phyloP scores from a whole-genome alignment of 2,329 filamentous ascomycete genomes.

The Thielaviopsis euricoi region DNA sequence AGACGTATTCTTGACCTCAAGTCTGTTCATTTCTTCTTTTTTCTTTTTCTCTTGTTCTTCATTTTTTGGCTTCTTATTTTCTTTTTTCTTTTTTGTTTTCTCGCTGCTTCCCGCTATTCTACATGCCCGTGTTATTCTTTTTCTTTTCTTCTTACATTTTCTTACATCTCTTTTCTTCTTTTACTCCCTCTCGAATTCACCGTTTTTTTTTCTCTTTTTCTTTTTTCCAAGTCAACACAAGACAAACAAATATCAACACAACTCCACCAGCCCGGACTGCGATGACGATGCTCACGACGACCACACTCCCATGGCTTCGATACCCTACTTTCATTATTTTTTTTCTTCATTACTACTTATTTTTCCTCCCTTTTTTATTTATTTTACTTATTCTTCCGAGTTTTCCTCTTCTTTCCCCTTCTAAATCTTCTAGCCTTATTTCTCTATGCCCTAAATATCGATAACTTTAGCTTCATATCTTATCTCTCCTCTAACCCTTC shows the following conservation, averaged over 20 bases:
- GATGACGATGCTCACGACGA: slow-evolving; percentile 11
- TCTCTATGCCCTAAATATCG: background rate
- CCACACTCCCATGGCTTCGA: slow-evolving; percentile 12
- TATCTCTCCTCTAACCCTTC: background rate
- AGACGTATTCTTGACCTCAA: background rate
- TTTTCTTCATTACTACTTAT: slow-evolving; percentile 9
- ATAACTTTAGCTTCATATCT: background rate
- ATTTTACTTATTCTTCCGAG: background rate
- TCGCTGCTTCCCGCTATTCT: background rate
- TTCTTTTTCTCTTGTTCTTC: slow-evolving; percentile 7
- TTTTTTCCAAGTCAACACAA: slow-evolving; percentile 4
- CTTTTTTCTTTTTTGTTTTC: background rate
- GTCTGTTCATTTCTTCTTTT: slow-evolving; percentile 6
- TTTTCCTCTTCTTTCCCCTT: slow-evolving; percentile 13
- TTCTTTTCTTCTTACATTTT: background rate
- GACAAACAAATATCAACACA: background rate
- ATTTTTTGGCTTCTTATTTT: slow-evolving; percentile 5
- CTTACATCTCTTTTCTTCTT: background rate
- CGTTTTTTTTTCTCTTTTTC: background rate
- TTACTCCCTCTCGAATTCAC: background rate
- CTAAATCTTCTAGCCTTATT: background rate
- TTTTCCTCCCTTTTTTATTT: slow-evolving; percentile 16
- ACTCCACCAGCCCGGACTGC: slow-evolving; percentile 9
- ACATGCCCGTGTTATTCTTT: background rate
- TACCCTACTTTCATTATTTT: slow-evolving; percentile 11